Evolutionary conservation across 805 yeast species (phyloP).

Genomic region (Nakazawaea sp.): DNA sequence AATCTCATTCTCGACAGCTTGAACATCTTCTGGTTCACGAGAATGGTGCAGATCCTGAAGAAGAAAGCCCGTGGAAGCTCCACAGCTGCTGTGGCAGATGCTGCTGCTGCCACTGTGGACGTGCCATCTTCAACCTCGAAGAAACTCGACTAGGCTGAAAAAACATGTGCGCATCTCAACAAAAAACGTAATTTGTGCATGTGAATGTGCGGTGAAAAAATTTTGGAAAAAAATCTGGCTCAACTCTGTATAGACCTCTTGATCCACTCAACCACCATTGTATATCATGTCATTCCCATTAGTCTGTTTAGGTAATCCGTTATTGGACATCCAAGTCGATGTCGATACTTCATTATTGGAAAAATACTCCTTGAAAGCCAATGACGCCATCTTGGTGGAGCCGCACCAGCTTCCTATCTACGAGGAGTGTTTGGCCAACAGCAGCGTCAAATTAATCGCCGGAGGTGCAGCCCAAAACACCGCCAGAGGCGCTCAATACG

Average conservation of each 20-base stretch:
- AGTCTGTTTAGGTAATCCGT: slow-evolving; percentile 89
- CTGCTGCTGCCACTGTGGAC: too few relatives aligned
- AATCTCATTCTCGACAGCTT: slow-evolving; percentile 60
- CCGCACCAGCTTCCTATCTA: slow-evolving; percentile 82
- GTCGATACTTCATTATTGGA: slow-evolving; percentile 61
- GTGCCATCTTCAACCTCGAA: too few relatives aligned
- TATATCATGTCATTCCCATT: slow-evolving; percentile 52
- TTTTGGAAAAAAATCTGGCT: background rate
- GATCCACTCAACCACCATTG: background rate
- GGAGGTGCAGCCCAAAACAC: slow-evolving; percentile 99
- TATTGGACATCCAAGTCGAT: slow-evolving; percentile 79
- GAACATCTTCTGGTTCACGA: slow-evolving; percentile 81
- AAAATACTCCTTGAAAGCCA: slow-evolving; percentile 79
- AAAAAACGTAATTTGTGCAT: too few relatives aligned
- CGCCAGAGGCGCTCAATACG: slow-evolving; percentile 96
- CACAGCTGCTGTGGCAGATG: too few relatives aligned
- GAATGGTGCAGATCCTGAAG: slow-evolving; percentile 74
- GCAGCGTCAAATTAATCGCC: slow-evolving; percentile 69
- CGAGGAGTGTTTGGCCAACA: slow-evolving; percentile 62
- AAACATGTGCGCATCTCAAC: too few relatives aligned
- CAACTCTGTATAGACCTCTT: background rate
- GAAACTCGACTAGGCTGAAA: too few relatives aligned
- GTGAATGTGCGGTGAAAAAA: too few relatives aligned
- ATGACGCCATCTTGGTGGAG: slow-evolving; percentile 87
- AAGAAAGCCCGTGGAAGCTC: too few relatives aligned